These are phyloP conservation scores for Xanthoparmelia taractica DNA, from an alignment of 495 filamentous ascomycete genomes.

Conservation along the genomic window DNA sequence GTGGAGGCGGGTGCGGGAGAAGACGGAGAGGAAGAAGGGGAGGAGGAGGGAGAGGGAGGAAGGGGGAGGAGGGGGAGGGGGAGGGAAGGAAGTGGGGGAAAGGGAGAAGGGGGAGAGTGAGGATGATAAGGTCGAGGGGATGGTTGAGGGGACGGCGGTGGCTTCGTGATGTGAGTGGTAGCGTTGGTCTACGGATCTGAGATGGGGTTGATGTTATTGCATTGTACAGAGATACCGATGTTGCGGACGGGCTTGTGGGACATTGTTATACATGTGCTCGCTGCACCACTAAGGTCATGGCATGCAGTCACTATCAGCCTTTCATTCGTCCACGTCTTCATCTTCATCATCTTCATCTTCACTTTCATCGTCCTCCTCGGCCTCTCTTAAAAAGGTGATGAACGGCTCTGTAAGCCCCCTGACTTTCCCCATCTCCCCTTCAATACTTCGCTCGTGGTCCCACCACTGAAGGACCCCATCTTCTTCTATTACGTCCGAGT, in stretches of 20 bases:
- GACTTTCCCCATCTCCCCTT: constrained; percentile 59
- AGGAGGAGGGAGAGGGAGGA: constrained; percentile 34
- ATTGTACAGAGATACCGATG: not conserved
- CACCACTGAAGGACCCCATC: constrained; percentile 88
- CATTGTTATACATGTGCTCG: not conserved
- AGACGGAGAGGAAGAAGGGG: constrained; percentile 25
- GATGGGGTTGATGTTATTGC: not conserved
- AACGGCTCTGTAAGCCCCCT: constrained; percentile 66
- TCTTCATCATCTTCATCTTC: constrained; percentile 52
- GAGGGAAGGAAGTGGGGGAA: constrained; percentile 20
- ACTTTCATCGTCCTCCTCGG: constrained; percentile 72
- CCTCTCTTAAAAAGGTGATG: constrained; percentile 78
- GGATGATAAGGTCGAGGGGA: constrained; percentile 19
- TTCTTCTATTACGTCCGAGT: constrained; percentile 78
- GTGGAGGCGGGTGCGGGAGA: constrained; percentile 32
- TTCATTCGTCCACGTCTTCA: constrained; percentile 24
- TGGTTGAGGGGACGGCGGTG: constrained; percentile 2
- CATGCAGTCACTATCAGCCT: not conserved
- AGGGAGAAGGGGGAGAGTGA: constrained; percentile 28
- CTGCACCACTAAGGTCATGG: not conserved
- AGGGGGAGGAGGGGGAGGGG: constrained; percentile 11
- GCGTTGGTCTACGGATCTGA: not conserved
- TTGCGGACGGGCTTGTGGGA: not conserved
- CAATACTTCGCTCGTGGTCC: constrained; percentile 56
- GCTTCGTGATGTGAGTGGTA: not conserved